Conservation (phyloP, 176 grass and related monocot species). For the Oryza meridionalis region DNA sequence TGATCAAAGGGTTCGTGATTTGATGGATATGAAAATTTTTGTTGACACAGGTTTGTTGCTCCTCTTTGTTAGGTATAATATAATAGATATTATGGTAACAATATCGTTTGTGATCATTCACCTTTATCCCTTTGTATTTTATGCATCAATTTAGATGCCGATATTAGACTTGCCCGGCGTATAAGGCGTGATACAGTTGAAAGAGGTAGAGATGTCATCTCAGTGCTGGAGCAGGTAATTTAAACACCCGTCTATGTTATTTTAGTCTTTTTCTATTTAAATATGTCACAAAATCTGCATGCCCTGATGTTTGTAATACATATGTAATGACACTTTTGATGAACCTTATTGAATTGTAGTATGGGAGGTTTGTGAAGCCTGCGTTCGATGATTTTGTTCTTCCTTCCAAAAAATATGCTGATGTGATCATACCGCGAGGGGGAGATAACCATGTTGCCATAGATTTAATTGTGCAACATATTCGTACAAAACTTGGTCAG, state of each 20-base stretch:
- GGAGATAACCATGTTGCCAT: conserved; percentile 94
- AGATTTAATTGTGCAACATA: conserved; percentile 93
- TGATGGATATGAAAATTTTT: conserved; percentile 99
- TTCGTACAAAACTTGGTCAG: conserved; percentile 84
- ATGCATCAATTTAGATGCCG: conserved; percentile 68
- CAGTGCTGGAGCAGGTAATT: conserved; percentile 92
- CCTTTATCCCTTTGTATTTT: not conserved
- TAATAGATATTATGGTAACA: conserved; percentile 2
- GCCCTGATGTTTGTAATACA: conserved; percentile 3
- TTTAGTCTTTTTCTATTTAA: conserved; percentile 12
- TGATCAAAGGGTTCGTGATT: conserved; percentile 75
- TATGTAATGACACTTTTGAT: conserved; percentile 10
- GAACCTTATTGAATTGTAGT: conserved; percentile 52
- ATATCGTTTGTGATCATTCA: conserved; percentile 29
- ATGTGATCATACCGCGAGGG: conserved; percentile 91
- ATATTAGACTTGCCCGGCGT: conserved; percentile 82
- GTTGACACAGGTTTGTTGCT: conserved; percentile 82
- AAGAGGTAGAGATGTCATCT: conserved; percentile 82
- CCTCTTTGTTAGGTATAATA: conserved; percentile 27
- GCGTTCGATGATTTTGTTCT: conserved; percentile 89
- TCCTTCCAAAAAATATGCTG: conserved; percentile 96
- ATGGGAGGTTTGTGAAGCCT: conserved; percentile 92
- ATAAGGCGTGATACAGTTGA: conserved; percentile 93
- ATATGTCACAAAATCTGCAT: not conserved
- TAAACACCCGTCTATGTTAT: conserved; percentile 6